Percentiles rank a stretch among this genome's conserved stretches.
Conservation (phyloP, 768 basidiomycete species). For the Tricholomella constricta region DNA sequence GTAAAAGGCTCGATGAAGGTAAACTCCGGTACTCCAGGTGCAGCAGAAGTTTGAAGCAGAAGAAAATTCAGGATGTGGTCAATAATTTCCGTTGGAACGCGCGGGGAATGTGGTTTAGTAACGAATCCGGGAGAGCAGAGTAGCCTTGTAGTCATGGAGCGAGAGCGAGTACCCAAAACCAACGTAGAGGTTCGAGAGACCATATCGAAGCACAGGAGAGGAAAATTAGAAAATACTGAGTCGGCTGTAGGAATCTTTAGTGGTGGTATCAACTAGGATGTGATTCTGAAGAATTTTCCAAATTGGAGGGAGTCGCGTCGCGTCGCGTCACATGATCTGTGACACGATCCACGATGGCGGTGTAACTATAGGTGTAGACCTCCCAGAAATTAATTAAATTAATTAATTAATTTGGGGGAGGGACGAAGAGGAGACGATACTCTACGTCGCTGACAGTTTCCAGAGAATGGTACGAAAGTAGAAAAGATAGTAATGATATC, state of each 20-base stretch:
- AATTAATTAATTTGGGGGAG: no score
- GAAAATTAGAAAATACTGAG: not conserved
- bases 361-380: not conserved
- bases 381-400: no score
- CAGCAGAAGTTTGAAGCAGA: constrained; percentile 7
- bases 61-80: constrained; percentile 36
- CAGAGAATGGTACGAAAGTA: no score
- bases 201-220: not conserved
- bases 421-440: no score
- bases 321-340: no score
- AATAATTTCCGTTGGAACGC: constrained; percentile 38
- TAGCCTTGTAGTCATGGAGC: not conserved
- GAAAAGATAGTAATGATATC: no score
- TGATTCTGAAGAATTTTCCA: no score
- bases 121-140: not conserved
- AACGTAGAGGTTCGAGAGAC: not conserved
- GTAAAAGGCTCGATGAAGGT: constrained; percentile 39
- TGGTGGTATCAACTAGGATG: no score
- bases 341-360: no score
- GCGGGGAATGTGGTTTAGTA: constrained; percentile 19
- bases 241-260: no score
- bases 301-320: no score
- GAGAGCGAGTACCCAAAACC: not conserved
- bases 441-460: no score
- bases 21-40: constrained; percentile 24